Evolutionary conservation across 2,329 filamentous ascomycete species (phyloP).

Genomic region (Nothophaeocryptopus gaeumannii): DNA sequence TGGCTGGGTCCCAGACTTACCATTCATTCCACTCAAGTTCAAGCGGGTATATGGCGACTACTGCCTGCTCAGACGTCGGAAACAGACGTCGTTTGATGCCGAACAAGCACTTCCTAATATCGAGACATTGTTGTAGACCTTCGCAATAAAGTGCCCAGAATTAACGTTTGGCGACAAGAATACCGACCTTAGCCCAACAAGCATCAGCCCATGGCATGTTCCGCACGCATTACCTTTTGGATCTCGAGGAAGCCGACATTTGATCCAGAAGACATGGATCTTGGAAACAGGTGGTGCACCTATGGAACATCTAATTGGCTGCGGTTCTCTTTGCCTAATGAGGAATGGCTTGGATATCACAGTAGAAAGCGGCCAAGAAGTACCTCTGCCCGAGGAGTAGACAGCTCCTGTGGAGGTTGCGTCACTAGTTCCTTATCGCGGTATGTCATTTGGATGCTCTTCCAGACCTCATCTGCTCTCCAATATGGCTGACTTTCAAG

Average conservation of each 20-base stretch:
- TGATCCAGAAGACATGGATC: too few species aligned
- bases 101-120: conserved; percentile 15
- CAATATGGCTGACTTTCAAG: too few species aligned
- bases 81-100: conserved; percentile 5
- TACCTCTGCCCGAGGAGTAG: background rate
- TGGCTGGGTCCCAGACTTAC: conserved; percentile 74
- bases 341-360: conserved; percentile 6
- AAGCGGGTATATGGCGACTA: conserved; percentile 82
- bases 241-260: too few species aligned
- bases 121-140: conserved; percentile 15
- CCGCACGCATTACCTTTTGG: too few species aligned
- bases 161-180: too few species aligned
- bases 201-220: too few species aligned
- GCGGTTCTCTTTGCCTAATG: background rate
- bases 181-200: too few species aligned
- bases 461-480: too few species aligned
- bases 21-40: conserved; percentile 65
- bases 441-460: too few species aligned
- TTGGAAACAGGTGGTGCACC: too few species aligned
- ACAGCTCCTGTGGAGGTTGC: background rate
- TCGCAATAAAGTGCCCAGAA: too few species aligned
- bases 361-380: background rate
- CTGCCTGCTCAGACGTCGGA: conserved; percentile 69
- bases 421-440: background rate
- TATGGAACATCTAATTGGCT: too few species aligned